Evolutionary conservation across 75 land plant genomes (phyloP).

Genomic region (Adiantum capillusveneris): DNA sequence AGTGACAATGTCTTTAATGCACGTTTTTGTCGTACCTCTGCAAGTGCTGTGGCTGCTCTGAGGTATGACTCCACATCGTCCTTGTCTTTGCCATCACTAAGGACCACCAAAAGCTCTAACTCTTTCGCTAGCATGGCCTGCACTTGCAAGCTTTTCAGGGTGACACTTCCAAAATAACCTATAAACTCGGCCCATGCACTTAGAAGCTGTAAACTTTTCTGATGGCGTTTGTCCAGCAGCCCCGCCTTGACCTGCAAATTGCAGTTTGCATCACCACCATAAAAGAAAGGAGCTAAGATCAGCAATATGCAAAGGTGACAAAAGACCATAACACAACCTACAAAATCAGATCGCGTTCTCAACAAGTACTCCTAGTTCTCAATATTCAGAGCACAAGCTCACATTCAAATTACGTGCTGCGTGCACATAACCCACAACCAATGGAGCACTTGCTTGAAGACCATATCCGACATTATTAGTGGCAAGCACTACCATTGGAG

Average conservation of each 20-base stretch:
- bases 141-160: conserved; percentile 50
- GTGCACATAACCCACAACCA: too few relatives aligned
- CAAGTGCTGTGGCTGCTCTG: conserved; percentile 15
- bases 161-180: conserved; percentile 80
- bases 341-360: too few relatives aligned
- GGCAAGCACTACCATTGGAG: too few relatives aligned
- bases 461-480: too few relatives aligned
- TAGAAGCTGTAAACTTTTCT: conserved; percentile 40
- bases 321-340: too few relatives aligned
- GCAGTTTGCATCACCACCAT: too few relatives aligned
- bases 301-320: too few relatives aligned
- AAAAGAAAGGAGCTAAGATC: too few relatives aligned
- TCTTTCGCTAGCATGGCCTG: conserved; percentile 32
- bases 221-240: conserved; percentile 39
- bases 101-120: conserved; percentile 18
- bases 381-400: too few relatives aligned
- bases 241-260: conserved; percentile 54
- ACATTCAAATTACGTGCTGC: too few relatives aligned
- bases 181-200: conserved; percentile 88
- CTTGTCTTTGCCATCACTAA: conserved; percentile 15
- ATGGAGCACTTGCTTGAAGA: too few relatives aligned
- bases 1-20: conserved; percentile 64
- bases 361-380: too few relatives aligned
- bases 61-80: conserved; percentile 8
- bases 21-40: conserved; percentile 41